Evolutionary conservation across 2,329 filamentous ascomycete species (phyloP).

Genomic region (Diaporthe destruens): DNA sequence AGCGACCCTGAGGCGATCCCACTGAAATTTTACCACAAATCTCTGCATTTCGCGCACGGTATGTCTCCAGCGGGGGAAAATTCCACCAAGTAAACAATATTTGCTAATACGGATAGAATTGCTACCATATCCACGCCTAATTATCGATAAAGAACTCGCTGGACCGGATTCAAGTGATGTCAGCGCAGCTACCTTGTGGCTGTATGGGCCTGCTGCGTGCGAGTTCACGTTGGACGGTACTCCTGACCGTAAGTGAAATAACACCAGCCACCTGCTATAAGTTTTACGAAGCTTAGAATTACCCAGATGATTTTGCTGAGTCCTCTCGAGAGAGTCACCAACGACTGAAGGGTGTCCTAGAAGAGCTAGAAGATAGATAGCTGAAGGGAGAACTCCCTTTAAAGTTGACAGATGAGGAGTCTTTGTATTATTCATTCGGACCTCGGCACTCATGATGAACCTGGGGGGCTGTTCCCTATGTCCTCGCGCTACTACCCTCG

Average conservation of each 20-base stretch:
- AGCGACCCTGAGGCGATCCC: not conserved
- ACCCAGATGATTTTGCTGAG: not conserved
- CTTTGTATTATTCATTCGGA: too few species aligned
- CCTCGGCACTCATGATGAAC: too few species aligned
- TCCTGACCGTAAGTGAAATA: not conserved
- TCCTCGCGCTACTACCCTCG: too few species aligned
- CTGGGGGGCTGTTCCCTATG: too few species aligned
- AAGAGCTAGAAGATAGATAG: constrained; percentile 1
- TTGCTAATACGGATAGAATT: not conserved
- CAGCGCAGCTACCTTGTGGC: not conserved
- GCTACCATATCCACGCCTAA: not conserved
- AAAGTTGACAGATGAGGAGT: too few species aligned
- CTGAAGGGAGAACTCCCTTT: too few species aligned
- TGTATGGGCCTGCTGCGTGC: not conserved
- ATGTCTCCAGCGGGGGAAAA: too few species aligned
- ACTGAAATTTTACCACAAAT: not conserved
- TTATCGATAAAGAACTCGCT: not conserved
- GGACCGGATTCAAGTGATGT: not conserved
- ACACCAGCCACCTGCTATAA: too few species aligned
- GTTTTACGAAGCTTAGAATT: not conserved
- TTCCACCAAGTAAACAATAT: not conserved
- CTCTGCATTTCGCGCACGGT: constrained; percentile 2
- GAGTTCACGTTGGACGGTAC: not conserved
- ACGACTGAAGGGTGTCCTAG: not conserved
- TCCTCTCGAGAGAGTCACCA: not conserved